Evolutionary conservation across 208 protist species (phyloP), one percentile per base, ranked within the genome.

Genomic region (Leishmania tropica): DNA sequence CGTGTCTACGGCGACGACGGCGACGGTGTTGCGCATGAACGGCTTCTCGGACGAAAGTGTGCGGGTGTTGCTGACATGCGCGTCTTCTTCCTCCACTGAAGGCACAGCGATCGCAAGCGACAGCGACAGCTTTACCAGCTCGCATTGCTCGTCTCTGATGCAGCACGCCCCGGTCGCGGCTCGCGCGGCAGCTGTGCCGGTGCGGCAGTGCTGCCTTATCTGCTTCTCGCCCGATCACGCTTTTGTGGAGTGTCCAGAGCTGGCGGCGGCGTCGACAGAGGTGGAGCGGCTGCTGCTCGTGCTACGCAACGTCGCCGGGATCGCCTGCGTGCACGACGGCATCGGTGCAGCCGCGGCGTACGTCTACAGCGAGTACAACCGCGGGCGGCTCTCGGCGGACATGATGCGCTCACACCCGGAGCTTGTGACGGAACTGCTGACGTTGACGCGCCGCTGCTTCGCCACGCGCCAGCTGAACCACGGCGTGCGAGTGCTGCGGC

Each of bases 361-460:
- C 72, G 83, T 96, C 6, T 94, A 97, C 78, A 83, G 94, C 83
- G 84, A 82, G 83, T 96, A 97, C 88, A 94, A 96, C 84, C 77
- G 84, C 65, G 90, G 90, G 17, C 85, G 81, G 0, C 85, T 95
- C 3, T 87, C 89, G 4, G 65, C 81, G 15, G 89, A 92, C 28
- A 56, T 92, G 85, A 76, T 96, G 70, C 87, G 89, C 28, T 84
- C 75, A 3, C 53, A 92, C n/a, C 89, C 90, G 4, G 79, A 53
- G 2, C 62, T 95, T 19, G 89, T 90, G 19, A 17, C 31, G 17
- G 85, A 76, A 45, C 74, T 97, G 75, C 79, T 94, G 42, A 79
- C 37, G 21, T 74, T 96, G 64, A 79, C 73, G 31, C 81, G 75
- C 24, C 87, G 86, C 24, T 91, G 87, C 78, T 94, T 93, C 79